Evolutionary conservation across 75 land plant genomes (phyloP), one percentile per base, ranked within the genome.

Genomic region (Chamaecyparis obtusa): DNA sequence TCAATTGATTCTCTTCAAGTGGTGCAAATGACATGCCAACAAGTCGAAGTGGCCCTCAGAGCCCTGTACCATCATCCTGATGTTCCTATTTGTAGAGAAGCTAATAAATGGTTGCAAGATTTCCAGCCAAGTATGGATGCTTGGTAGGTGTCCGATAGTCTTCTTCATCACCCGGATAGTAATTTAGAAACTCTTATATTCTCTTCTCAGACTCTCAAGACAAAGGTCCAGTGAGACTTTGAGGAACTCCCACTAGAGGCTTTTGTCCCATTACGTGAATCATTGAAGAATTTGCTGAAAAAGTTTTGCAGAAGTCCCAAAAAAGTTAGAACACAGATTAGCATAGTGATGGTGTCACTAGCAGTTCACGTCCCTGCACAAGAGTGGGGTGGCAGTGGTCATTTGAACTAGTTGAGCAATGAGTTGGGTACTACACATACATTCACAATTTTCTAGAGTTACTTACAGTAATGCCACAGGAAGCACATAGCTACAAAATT

Each of bases 191-290:
- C 93, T 43, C 91, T 94, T n/a, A 91, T 95, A 16, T 98, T 98
- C 86, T 96, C 96, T 88, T 95, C 98, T 88, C 99, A 98, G 60
- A 96, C 98, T 46, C 93, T 98, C n/a, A 91, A 95, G 89, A 93
- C 97, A 86, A 98, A 98, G 99, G 95, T 98, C 19, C 99, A 98
- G 89, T 87, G 97, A 3, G 99, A 98, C 86, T 94, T 93, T 93
- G 99, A 98, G 84, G 99, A 96, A 79, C 88, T 98, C n/a, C 99
- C 99, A 83, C 87, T 94, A 75, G 92, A 89, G 89, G 95, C 99
- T 17, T 90, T 95, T 86, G 74, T 93, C 19, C 92, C 96, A 49
- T 87, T 98, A 84, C 91, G 96, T 7, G 94, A 91, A 71, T 98
- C 99, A 41, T 86, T 98, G 44, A 93, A 93, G 99, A 89, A 81